Conservation (phyloP, 768 basidiomycete genomes). For the Ephemerocybe angulata region DNA sequence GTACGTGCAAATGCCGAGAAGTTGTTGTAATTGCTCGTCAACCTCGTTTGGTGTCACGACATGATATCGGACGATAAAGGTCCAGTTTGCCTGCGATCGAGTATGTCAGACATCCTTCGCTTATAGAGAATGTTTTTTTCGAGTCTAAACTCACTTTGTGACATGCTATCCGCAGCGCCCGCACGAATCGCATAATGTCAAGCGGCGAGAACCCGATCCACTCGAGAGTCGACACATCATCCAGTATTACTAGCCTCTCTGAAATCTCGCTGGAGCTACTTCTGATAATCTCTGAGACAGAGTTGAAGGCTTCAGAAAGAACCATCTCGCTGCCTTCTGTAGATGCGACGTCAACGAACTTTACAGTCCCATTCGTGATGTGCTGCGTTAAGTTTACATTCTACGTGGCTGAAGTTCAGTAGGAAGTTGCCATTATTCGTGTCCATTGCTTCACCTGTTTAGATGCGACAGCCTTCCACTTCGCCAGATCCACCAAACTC, state of each 20-base stretch:
- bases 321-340: not conserved
- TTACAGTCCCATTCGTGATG: slow-evolving; percentile 33
- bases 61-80: slow-evolving; percentile 65
- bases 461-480: slow-evolving; percentile 61
- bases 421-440: slow-evolving; percentile 35
- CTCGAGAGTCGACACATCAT: slow-evolving; percentile 63
- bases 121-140: not conserved
- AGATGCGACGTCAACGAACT: slow-evolving; percentile 45
- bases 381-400: slow-evolving; percentile 2
- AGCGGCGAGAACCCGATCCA: slow-evolving; percentile 61
- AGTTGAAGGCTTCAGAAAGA: slow-evolving; percentile 35
- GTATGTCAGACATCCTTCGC: slow-evolving; percentile 1
- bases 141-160: slow-evolving; percentile 46
- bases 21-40: slow-evolving; percentile 55
- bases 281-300: not conserved
- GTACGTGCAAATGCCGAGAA: slow-evolving; percentile 62
- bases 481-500: slow-evolving; percentile 49
- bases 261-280: slow-evolving; percentile 9
- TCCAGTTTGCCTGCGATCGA: slow-evolving; percentile 41
- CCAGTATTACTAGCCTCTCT: slow-evolving; percentile 54
- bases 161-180: slow-evolving; percentile 57
- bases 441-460: slow-evolving; percentile 55
- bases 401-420: slow-evolving; percentile 28
- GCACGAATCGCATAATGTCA: slow-evolving; percentile 54
- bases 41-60: slow-evolving; percentile 49